phyloP scores from a whole-genome alignment of 768 basidiomycete genomes.

The Exsudoporus frostii region DNA sequence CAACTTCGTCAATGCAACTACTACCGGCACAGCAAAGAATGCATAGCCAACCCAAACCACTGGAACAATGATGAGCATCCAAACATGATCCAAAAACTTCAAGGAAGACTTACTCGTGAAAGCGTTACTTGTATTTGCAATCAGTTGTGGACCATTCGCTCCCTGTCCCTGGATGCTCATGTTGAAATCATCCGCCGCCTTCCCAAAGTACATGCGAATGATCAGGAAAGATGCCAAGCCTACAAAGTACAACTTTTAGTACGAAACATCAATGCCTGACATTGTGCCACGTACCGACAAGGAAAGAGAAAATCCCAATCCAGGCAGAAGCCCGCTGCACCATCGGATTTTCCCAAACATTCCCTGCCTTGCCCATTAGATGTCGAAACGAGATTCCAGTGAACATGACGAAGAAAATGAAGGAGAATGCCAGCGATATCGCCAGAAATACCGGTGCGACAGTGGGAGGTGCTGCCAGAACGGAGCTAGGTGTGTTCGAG shows the following conservation, averaged over 20 bases:
- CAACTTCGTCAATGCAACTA: slow-evolving; percentile 64
- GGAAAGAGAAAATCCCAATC: slow-evolving; percentile 74
- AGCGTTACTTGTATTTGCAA: slow-evolving; percentile 64
- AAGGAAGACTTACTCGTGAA: slow-evolving; percentile 60
- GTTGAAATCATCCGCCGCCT: slow-evolving; percentile 78
- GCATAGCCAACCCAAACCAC: slow-evolving; percentile 81
- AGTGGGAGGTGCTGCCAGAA: slow-evolving; percentile 58
- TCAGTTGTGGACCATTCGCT: slow-evolving; percentile 51
- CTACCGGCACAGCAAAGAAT: slow-evolving; percentile 68
- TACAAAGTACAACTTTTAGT: slow-evolving; percentile 22
- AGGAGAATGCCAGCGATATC: slow-evolving; percentile 52
- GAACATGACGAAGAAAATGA: slow-evolving; percentile 64
- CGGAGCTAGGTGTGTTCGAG: slow-evolving; percentile 47
- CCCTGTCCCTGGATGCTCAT: slow-evolving; percentile 52
- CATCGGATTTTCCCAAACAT: slow-evolving; percentile 51
- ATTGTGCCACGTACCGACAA: slow-evolving; percentile 50
- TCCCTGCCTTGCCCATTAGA: slow-evolving; percentile 53
- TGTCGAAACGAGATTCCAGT: slow-evolving; percentile 64
- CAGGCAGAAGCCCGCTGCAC: slow-evolving; percentile 63
- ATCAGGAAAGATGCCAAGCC: slow-evolving; percentile 69
- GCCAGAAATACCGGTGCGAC: slow-evolving; percentile 64
- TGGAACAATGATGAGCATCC: slow-evolving; percentile 25
- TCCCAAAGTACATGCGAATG: slow-evolving; percentile 78
- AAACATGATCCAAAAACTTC: neutral
- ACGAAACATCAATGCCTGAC: neutral